phyloP scores from a whole-genome alignment of 2,329 filamentous ascomycete genomes.

The Cladosporium sp. region DNA sequence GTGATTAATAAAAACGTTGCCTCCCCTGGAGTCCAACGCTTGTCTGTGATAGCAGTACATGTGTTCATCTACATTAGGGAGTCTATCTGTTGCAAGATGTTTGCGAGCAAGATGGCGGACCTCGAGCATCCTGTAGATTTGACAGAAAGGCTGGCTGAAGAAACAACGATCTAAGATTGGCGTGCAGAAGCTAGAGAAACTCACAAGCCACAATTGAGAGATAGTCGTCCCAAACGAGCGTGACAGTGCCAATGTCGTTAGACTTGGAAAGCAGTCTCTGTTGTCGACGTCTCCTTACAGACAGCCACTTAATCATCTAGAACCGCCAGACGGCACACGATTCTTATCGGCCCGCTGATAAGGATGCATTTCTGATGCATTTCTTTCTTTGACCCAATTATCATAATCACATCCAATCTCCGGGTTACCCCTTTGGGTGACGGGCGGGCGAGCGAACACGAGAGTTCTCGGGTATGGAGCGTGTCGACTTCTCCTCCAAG shows the following conservation, averaged over 20 bases:
- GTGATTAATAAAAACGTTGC: not conserved
- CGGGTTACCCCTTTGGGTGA: not conserved
- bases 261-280: not conserved
- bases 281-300: not conserved
- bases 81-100: too few relatives aligned
- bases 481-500: conserved; percentile 1
- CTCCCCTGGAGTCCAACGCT: not conserved
- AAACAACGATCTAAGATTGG: not conserved
- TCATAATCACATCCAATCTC: not conserved
- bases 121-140: not conserved
- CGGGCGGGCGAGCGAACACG: not conserved
- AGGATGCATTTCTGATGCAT: not conserved
- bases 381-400: not conserved
- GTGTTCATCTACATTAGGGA: not conserved
- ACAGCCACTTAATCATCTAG: not conserved
- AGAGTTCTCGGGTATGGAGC: not conserved
- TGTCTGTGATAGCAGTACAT: not conserved
- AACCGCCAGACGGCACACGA: not conserved
- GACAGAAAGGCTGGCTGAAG: not conserved
- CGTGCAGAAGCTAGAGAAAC: not conserved
- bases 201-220: not conserved
- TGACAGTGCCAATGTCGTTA: not conserved
- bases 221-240: not conserved
- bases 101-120: not conserved
- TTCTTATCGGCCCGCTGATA: not conserved